Evolutionary conservation across 176 grass and related monocot species (phyloP).

Genomic region (Zea luxurians): DNA sequence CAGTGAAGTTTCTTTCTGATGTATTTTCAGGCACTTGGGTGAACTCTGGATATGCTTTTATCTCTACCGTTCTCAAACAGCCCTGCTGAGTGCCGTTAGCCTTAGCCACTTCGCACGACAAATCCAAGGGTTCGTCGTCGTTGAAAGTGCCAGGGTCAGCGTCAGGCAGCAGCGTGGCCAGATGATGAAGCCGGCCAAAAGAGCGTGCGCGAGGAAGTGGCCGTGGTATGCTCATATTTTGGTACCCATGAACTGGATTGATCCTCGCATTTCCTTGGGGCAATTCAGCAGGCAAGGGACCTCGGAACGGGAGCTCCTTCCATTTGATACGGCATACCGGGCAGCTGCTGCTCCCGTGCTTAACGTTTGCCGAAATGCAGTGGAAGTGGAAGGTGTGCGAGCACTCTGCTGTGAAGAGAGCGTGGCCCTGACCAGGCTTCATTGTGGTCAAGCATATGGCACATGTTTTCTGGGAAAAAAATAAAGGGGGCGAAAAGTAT

Average conservation of each 20-base stretch:
- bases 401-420: slow-evolving; percentile 86
- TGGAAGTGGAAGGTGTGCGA: slow-evolving; percentile 87
- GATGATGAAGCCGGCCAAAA: slow-evolving; percentile 57
- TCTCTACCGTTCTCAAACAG: slow-evolving; percentile 64
- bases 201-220: slow-evolving; percentile 65
- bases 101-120: slow-evolving; percentile 34
- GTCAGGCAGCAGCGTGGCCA: slow-evolving; percentile 51
- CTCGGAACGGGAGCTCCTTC: slow-evolving; percentile 78
- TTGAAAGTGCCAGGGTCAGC: slow-evolving; percentile 63
- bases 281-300: slow-evolving; percentile 41
- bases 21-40: slow-evolving; percentile 65
- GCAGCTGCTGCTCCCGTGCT: slow-evolving; percentile 69
- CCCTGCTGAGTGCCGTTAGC: slow-evolving; percentile 26
- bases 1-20: slow-evolving; percentile 66
- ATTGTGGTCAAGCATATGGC: slow-evolving; percentile 81
- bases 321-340: slow-evolving; percentile 73
- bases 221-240: slow-evolving; percentile 57
- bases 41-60: slow-evolving; percentile 76
- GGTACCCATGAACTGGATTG: slow-evolving; percentile 53
- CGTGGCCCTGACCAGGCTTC: slow-evolving; percentile 82
- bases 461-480: slow-evolving; percentile 67
- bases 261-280: slow-evolving; percentile 50
- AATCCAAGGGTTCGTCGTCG: slow-evolving; percentile 78
- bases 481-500: background rate
- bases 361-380: slow-evolving; percentile 85